These are phyloP conservation scores for Esteya vermicola DNA, from an alignment of 2,329 filamentous ascomycete species.

Conservation along the genomic window DNA sequence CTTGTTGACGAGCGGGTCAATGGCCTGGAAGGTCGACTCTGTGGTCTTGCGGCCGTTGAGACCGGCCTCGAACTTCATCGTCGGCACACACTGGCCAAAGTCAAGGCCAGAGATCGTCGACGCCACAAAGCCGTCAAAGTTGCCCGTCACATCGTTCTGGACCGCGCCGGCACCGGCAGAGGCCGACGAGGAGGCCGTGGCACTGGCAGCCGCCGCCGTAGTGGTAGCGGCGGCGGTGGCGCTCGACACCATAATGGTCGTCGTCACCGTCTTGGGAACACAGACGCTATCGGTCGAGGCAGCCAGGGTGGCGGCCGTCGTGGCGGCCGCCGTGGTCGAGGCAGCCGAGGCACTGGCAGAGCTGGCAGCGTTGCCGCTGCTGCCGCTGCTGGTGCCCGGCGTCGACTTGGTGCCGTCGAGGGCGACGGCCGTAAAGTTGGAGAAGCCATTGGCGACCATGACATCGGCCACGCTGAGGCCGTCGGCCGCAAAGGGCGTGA, in stretches of 20 bases:
- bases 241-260: conserved; percentile 1
- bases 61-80: conserved; percentile 45
- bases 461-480: conserved; percentile 55
- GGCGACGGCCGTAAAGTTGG: conserved; percentile 36
- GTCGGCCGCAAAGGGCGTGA: conserved; percentile 38
- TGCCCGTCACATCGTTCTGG: conserved; percentile 8
- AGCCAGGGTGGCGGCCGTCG: background rate
- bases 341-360: conserved; percentile 6
- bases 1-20: conserved; percentile 44
- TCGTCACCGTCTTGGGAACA: background rate
- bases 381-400: conserved; percentile 17
- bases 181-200: background rate
- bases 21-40: conserved; percentile 56
- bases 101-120: conserved; percentile 18
- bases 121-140: conserved; percentile 9
- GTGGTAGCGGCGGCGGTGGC: background rate
- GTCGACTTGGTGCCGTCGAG: conserved; percentile 15
- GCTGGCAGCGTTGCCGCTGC: conserved; percentile 9
- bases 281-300: background rate
- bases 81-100: conserved; percentile 40
- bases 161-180: conserved; percentile 8
- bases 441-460: conserved; percentile 46
- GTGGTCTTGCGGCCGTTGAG: conserved; percentile 38
- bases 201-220: background rate
- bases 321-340: background rate